Evolutionary conservation across 768 basidiomycete species (phyloP).

Genomic region (Fibroporia radiculosa): DNA sequence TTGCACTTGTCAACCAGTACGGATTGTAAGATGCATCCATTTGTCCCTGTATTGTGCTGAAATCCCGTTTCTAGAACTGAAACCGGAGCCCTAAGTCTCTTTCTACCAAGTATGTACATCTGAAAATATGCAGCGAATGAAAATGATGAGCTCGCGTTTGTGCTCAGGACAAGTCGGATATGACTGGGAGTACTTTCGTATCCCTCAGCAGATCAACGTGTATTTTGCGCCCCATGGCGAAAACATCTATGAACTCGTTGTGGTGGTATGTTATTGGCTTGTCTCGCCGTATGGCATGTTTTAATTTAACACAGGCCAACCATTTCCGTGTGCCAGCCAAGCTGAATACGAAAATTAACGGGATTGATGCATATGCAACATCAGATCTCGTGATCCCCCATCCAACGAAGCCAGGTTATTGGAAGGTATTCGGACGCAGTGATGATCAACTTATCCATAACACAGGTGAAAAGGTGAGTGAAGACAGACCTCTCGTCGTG

Average conservation of each 20-base stretch:
- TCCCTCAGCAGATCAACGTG: constrained; percentile 10
- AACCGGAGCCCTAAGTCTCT: constrained; percentile 1
- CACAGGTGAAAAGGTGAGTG: constrained; percentile 32
- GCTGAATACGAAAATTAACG: constrained; percentile 25
- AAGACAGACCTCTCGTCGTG: not conserved
- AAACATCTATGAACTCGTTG: constrained; percentile 13
- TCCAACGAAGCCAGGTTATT: constrained; percentile 29
- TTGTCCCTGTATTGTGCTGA: too few relatives aligned
- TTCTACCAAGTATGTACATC: not conserved
- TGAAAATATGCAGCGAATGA: not conserved
- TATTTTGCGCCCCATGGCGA: constrained; percentile 12
- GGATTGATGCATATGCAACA: constrained; percentile 28
- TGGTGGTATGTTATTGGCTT: constrained; percentile 4
- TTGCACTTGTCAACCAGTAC: not conserved
- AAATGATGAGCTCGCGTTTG: constrained; percentile 5
- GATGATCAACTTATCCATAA: constrained; percentile 40
- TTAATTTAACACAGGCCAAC: not conserved
- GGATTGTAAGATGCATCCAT: constrained; percentile 14
- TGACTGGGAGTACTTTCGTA: constrained; percentile 19
- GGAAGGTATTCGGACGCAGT: constrained; percentile 32
- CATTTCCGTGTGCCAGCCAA: constrained; percentile 12
- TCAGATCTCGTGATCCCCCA: constrained; percentile 34
- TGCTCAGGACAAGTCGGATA: constrained; percentile 7
- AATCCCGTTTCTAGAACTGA: constrained; percentile 10
- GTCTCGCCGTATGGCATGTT: not conserved